These are phyloP conservation scores for Alternaria sp. DNA, from an alignment of 2,329 filamentous ascomycete genomes.

Conservation along the genomic window DNA sequence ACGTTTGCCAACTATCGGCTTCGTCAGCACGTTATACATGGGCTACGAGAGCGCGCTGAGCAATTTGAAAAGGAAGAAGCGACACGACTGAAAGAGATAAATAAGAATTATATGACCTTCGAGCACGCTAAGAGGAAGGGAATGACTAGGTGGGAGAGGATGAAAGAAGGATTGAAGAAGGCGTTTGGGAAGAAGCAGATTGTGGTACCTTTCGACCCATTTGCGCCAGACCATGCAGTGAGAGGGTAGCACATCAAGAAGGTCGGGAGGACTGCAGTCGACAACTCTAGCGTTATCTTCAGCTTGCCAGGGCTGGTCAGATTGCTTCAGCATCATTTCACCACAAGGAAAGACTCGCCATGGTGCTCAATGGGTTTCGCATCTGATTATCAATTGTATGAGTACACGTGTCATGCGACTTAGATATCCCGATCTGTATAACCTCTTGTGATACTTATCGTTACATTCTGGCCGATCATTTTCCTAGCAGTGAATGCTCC, in stretches of 20 bases:
- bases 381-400: no score
- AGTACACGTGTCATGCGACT: not conserved
- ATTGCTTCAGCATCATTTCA: not conserved
- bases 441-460: not conserved
- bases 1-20: not conserved
- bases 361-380: not conserved
- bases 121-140: conserved; percentile 6
- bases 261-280: not conserved
- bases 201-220: conserved; percentile 18
- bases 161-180: conserved; percentile 2
- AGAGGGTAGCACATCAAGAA: no score
- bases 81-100: conserved; percentile 9
- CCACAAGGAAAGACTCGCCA: not conserved
- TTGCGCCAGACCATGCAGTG: not conserved
- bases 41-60: conserved; percentile 3
- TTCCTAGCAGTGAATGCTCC: no score
- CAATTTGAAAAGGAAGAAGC: conserved; percentile 19
- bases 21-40: not conserved
- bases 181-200: conserved; percentile 14
- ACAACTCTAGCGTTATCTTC: not conserved
- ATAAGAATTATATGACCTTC: not conserved
- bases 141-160: conserved; percentile 9
- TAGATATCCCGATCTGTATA: no score
- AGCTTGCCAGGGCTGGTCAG: not conserved
- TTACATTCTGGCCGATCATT: no score